A percentile compares a stretch with the other conserved stretches of the same genome.
These are phyloP conservation scores for Coprinopsis sp. DNA, from an alignment of 768 basidiomycete genomes.

Conservation along the genomic window DNA sequence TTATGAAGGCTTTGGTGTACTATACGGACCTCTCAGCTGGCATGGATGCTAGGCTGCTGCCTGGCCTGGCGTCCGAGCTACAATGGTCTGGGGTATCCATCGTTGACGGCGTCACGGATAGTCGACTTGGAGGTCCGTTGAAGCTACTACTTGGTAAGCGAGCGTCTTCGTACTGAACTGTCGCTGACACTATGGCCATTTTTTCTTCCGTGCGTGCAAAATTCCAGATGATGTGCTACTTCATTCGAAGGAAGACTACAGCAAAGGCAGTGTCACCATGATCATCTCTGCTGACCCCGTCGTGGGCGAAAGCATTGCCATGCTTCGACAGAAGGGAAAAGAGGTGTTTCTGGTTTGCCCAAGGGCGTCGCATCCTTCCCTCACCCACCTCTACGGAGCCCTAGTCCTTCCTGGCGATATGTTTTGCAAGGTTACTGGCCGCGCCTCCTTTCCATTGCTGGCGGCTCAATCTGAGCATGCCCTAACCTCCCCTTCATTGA, in stretches of 20 bases:
- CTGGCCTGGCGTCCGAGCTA: constrained; percentile 9
- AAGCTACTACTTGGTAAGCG: background rate
- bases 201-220: background rate
- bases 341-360: background rate
- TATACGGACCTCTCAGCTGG: constrained; percentile 7
- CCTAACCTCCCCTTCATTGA: background rate
- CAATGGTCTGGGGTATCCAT: constrained; percentile 13
- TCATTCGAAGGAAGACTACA: background rate
- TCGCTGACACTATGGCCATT: background rate
- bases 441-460: too few species aligned
- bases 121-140: background rate
- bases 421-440: background rate
- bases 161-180: background rate
- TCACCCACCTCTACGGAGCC: background rate
- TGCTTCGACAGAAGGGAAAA: background rate
- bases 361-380: background rate
- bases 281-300: background rate
- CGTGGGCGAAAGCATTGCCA: background rate
- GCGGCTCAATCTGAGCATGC: background rate
- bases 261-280: too few species aligned
- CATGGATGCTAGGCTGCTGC: background rate
- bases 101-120: constrained; percentile 3
- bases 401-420: background rate
- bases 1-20: constrained; percentile 6
- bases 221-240: background rate